Base-by-base conservation (phyloP, 371 early-diverging fungal genomes). In the Mucor lusitanicus region DNA sequence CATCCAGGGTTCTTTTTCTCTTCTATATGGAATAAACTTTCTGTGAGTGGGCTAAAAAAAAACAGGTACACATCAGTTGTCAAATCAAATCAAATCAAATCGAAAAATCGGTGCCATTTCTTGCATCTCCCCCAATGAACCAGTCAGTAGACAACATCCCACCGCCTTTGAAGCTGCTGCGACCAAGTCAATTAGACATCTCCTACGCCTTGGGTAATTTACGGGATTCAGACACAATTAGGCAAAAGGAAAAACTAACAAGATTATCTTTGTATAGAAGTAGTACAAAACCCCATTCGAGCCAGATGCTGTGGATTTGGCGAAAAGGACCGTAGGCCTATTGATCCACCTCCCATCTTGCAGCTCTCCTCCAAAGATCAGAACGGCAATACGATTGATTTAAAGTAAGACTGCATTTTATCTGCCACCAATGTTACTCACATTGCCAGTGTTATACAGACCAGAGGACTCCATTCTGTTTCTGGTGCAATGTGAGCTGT, bases 221-320 rank as follows among this genome's bases (percentile, higher is more conserved):
- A 40, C 27, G 33, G 42, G 28, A 61, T 23, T 46, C 13, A 46
- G 15, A 12, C 55, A 30, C 30, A 55, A 55, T 55, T 55, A 30
- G 28, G 55, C 32, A 32, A 44, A 37, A 61, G 8, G 25, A 40
- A 27, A 59, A 17, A 59, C 13, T 59, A 15, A 59, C 25, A 19
- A 13, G 27, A 27, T 59, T 59, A 50, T 23, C 25, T n/a, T 3
- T 11, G 1, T 48, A 33, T 33, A 73, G 73, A 42, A 4, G 61
- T 73, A 3, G 66, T 68, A 60, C 90, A 91, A 73, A 83, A 89
- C 58, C 91, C 91, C 23, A 64, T 86, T 27, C 69, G 88, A 56
- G 90, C 90, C 44, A 76, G 90, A 37, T 85, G 88, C 80, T 88
- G 90, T 68, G 75, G 72, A 57, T 71, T 75, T 67, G 76, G 76